Evolutionary conservation across 2,329 filamentous ascomycete species (phyloP).

Genomic region (Scedosporium dehoogii): DNA sequence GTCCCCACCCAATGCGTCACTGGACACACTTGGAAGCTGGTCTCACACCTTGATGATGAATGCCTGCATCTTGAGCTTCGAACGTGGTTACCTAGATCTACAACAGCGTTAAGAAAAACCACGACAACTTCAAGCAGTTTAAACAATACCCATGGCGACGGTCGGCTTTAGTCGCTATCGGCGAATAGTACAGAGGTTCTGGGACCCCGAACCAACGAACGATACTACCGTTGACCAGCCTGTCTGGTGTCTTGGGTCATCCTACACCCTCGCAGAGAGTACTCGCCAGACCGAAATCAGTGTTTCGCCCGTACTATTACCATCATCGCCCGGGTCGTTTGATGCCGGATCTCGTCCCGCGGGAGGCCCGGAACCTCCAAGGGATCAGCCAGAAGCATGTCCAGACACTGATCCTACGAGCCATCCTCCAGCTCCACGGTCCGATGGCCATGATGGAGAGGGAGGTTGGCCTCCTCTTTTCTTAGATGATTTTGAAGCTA

Average conservation of each 20-base stretch:
- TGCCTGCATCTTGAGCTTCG: too few relatives aligned
- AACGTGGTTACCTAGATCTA: too few relatives aligned
- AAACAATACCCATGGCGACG: constrained; percentile 28
- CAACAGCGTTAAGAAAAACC: too few relatives aligned
- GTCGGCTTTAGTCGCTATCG: constrained; percentile 68
- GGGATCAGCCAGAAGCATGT: background rate
- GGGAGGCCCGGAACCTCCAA: background rate
- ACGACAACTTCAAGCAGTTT: background rate
- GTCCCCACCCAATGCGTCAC: background rate
- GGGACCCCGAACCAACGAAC: constrained; percentile 82
- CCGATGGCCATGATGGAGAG: constrained; percentile 26
- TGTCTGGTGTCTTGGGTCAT: constrained; percentile 71
- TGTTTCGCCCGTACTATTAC: background rate
- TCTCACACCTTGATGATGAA: background rate
- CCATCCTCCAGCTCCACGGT: background rate
- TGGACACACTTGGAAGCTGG: background rate
- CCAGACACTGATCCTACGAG: background rate
- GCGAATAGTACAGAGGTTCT: constrained; percentile 81
- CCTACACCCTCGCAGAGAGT: constrained; percentile 31
- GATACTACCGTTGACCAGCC: constrained; percentile 55
- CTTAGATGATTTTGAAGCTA: constrained; percentile 84
- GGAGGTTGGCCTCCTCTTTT: constrained; percentile 76
- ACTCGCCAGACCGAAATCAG: background rate
- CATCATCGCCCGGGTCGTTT: background rate
- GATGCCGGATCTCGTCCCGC: background rate